Evolutionary conservation across 192 early-diverging fungal species (phyloP).

Genomic region (Backusella parvicylindrica): DNA sequence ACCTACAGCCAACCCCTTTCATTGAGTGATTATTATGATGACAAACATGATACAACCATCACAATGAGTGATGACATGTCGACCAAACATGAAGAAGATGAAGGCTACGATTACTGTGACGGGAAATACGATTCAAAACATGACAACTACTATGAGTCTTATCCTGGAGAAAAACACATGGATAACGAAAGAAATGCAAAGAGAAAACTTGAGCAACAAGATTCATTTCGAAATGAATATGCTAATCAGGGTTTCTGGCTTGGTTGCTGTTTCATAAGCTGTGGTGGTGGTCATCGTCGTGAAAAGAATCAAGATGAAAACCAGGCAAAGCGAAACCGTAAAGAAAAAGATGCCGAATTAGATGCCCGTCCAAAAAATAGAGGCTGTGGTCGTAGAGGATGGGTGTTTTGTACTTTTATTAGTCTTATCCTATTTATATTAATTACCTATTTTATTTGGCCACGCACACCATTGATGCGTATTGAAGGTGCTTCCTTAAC

Average conservation of each 20-base stretch:
- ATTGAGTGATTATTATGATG: not conserved
- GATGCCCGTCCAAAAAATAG: conserved; percentile 5
- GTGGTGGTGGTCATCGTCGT: conserved; percentile 8
- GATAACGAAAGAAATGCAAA: not conserved
- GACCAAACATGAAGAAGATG: conserved; percentile 2
- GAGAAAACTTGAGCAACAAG: not conserved
- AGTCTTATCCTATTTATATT: not conserved
- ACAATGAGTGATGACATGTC: conserved; percentile 8
- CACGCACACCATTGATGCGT: conserved; percentile 22
- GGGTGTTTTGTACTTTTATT: conserved; percentile 24
- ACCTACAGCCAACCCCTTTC: not conserved
- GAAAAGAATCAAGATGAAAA: conserved; percentile 3
- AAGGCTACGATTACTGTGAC: not conserved
- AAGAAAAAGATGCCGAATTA: not conserved
- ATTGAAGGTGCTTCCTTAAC: conserved; percentile 20
- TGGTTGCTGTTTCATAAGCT: conserved; percentile 25
- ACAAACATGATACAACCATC: not conserved
- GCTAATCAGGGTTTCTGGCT: conserved; percentile 15
- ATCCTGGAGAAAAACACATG: not conserved
- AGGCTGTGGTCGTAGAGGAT: conserved; percentile 16
- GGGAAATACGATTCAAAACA: not conserved
- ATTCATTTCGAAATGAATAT: not conserved
- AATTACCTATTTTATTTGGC: conserved; percentile 20
- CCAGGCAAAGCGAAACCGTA: not conserved
- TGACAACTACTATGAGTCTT: not conserved